Conservation (phyloP, 108 stramenopile species). For the Nitzschia palea region DNA sequence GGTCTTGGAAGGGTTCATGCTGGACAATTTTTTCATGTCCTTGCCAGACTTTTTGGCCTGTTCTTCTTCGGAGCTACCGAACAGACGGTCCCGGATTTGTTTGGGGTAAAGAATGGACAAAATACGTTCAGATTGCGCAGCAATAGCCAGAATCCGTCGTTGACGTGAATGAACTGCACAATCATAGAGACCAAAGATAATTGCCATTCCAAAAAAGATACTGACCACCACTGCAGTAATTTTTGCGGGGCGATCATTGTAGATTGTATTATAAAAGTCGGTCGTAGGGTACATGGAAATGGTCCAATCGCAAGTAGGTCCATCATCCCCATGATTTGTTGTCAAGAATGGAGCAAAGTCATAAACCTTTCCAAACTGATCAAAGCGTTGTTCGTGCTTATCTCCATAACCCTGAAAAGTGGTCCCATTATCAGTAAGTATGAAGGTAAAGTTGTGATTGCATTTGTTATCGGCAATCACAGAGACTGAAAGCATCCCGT, state of each 20-base stretch:
- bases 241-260: background rate
- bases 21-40: background rate
- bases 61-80: background rate
- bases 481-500: background rate
- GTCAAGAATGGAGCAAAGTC: background rate
- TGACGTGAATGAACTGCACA: slow-evolving; percentile 7
- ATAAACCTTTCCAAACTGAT: background rate
- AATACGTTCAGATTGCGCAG: background rate
- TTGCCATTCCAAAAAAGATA: slow-evolving; percentile 12
- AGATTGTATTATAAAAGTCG: background rate
- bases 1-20: background rate
- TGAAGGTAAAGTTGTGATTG: slow-evolving; percentile 1
- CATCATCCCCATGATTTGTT: background rate
- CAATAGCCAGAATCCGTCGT: background rate
- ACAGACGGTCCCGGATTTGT: slow-evolving; percentile 14
- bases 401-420: slow-evolving; percentile 9
- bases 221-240: background rate
- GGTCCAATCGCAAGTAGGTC: background rate
- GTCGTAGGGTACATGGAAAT: background rate
- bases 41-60: background rate
- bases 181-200: slow-evolving; percentile 18
- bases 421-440: background rate
- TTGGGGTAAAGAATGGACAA: slow-evolving; percentile 11
- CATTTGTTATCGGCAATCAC: slow-evolving; percentile 1
- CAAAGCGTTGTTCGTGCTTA: background rate